Base-by-base conservation (phyloP, 169 alveolate genomes). In the Plasmodium gonderi region DNA sequence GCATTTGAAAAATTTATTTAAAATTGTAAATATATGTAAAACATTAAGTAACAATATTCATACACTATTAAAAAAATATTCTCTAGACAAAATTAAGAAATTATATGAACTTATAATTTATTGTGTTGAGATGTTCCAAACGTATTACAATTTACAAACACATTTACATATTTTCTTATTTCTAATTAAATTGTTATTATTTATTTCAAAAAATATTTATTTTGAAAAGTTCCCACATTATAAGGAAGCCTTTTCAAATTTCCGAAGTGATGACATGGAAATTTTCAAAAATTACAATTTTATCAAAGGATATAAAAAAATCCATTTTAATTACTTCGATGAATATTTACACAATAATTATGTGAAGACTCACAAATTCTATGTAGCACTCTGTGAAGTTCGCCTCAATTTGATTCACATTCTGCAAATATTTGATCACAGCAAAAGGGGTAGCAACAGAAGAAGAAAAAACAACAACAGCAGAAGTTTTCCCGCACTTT, bases 201-300 rank as follows among this genome's bases (percentile, higher is more conserved):
- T 83, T 76, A 83, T 83, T 45, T 83, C 92, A 1, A 83, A 83
- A 72, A 83, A 83, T 83, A 83, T 83, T 14, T 83, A 69, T 83
- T 83, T 83, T 36, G 92, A 83, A 74, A 83, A 69, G 33, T 83
- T 83, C 17, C 92, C 92, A 2, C 92, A 83, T 72, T 83, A 82
- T 69, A 83, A 83, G 44, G 82, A 83, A 72, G 77, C 83, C 2
- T 83, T 83, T 83, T 83, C 92, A 6, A 83, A 68, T 49, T 68
- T 64, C 77, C 36, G 68, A 69, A 49, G 64, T 83, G 31, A 23
- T 14, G 72, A 60, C 26, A 64, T 83, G 4, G 92, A 83, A 47
- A 45, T 83, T 7, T 69, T 83, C 54, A 83, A 83, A 69, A 83
- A 64, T 83, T 83, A 83, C 40, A 45, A 83, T 14, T 26, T 76